Evolutionary conservation across 2,329 filamentous ascomycete species (phyloP).

Genomic region (Fonsecaea nubica): DNA sequence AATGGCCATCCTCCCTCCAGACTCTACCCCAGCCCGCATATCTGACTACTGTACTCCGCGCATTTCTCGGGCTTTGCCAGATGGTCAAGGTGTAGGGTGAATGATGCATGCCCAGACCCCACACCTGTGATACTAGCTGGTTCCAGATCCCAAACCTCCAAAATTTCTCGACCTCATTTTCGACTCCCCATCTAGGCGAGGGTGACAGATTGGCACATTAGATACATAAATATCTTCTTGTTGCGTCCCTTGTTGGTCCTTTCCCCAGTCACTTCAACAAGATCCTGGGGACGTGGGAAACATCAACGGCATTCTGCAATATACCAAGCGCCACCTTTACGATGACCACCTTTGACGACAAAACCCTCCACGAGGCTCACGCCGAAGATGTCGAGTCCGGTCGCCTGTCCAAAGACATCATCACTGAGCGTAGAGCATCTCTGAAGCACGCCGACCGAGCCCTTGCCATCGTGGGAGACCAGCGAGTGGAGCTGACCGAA

Average conservation of each 20-base stretch:
- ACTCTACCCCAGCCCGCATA: constrained; percentile 1
- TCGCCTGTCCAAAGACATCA: constrained; percentile 19
- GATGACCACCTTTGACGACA: constrained; percentile 33
- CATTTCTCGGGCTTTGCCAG: constrained; percentile 9
- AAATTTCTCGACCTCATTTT: constrained; percentile 4
- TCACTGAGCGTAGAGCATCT: constrained; percentile 22
- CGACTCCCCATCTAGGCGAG: background rate
- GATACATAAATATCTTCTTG: constrained; percentile 13
- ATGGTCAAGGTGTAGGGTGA: constrained; percentile 1
- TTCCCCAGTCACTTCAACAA: background rate
- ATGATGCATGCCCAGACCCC: constrained; percentile 24
- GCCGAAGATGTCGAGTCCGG: constrained; percentile 34
- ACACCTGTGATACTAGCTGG: constrained; percentile 5
- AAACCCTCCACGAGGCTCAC: constrained; percentile 30
- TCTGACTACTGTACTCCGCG: constrained; percentile 2
- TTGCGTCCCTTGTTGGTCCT: background rate
- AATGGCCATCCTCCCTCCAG: background rate
- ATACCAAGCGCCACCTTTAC: background rate
- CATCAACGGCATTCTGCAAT: background rate
- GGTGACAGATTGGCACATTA: background rate
- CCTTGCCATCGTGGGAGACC: constrained; percentile 37
- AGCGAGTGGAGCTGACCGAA: constrained; percentile 46
- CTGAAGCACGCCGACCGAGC: constrained; percentile 39
- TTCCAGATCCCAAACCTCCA: constrained; percentile 11
- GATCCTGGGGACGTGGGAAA: background rate